Conservation (phyloP, 306 rosid genomes). For the Cucumis melo region DNA sequence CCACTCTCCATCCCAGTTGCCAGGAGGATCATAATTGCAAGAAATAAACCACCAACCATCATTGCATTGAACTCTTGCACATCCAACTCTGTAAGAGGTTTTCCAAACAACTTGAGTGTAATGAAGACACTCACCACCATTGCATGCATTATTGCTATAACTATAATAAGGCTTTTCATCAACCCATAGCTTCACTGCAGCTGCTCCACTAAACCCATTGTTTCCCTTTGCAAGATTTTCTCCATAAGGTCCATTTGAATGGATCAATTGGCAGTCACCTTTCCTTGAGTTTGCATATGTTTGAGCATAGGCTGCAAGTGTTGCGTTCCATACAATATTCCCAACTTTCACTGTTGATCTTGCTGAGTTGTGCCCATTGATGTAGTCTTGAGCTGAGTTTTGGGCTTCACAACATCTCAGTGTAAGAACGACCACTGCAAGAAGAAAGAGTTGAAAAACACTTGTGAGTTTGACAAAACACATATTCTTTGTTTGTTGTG, state of each 20-base stretch:
- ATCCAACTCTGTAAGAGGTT: constrained; percentile 21
- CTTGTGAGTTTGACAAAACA: neutral
- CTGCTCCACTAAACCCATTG: constrained; percentile 2
- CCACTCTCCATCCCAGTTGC: constrained; percentile 20
- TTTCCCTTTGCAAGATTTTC: constrained; percentile 13
- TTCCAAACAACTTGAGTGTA: constrained; percentile 49
- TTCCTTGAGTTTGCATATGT: constrained; percentile 7
- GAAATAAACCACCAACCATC: constrained; percentile 21
- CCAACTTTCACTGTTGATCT: neutral
- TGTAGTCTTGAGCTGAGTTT: neutral
- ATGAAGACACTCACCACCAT: constrained; percentile 22
- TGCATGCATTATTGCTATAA: constrained; percentile 26
- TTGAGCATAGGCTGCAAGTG: constrained; percentile 11
- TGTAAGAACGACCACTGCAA: neutral
- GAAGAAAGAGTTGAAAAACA: neutral
- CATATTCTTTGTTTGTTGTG: neutral
- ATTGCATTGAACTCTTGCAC: constrained; percentile 32
- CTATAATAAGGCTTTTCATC: constrained; percentile 17
- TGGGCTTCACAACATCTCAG: neutral
- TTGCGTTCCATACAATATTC: neutral
- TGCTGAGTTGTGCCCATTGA: constrained; percentile 1
- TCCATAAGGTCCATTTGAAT: constrained; percentile 6
- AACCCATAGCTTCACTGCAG: constrained; percentile 35
- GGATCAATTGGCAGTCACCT: constrained; percentile 14
- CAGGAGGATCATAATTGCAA: constrained; percentile 50